Evolutionary conservation across 2,329 filamentous ascomycete genomes (phyloP).

Genomic region (Pseudocercospora ulei): DNA sequence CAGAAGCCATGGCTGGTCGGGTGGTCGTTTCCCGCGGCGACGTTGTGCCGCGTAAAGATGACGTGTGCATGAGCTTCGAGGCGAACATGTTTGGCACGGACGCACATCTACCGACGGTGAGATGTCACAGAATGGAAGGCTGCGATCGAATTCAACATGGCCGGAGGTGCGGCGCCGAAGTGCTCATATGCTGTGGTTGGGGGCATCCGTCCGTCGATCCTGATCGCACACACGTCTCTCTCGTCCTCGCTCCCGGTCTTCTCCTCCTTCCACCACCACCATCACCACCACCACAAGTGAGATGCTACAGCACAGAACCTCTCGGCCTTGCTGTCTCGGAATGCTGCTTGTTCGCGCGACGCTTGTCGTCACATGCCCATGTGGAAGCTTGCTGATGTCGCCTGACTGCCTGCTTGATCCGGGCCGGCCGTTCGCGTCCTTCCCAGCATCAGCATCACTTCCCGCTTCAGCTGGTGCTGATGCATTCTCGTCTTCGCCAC

Average conservation of each 20-base stretch:
- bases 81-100: slow-evolving; percentile 1
- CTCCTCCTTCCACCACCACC: background rate
- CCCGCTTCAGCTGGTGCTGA: too few species aligned
- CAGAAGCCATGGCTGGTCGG: too few species aligned
- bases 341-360: background rate
- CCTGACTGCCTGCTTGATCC: too few species aligned
- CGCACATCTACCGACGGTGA: slow-evolving; percentile 1
- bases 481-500: too few species aligned
- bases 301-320: background rate
- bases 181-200: slow-evolving; percentile 7
- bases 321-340: background rate
- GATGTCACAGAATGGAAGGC: background rate
- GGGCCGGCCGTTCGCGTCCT: too few species aligned
- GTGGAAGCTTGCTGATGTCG: background rate
- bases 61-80: background rate
- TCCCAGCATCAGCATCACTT: too few species aligned
- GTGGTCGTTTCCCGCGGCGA: background rate
- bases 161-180: slow-evolving; percentile 1
- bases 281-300: slow-evolving; percentile 3
- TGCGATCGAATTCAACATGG: slow-evolving; percentile 3
- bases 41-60: slow-evolving; percentile 1
- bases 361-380: too few species aligned
- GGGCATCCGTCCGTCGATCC: slow-evolving; percentile 7
- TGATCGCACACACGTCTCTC: background rate
- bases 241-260: background rate